Evolutionary conservation across 768 basidiomycete species (phyloP).

Genomic region (Tulasnella sp.): DNA sequence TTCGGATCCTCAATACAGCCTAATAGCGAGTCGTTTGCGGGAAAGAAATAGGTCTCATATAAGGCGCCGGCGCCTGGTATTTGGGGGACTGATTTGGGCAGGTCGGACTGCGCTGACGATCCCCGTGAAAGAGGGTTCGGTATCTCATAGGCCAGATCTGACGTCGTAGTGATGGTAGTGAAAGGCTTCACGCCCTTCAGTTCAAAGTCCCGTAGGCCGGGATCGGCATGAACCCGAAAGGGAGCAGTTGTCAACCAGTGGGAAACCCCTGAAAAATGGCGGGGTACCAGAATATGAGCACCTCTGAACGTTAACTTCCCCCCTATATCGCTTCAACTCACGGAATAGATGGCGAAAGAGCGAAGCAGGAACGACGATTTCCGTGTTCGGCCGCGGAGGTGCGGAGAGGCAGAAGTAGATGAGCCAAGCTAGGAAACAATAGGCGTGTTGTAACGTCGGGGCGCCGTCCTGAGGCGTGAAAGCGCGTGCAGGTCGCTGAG

Average conservation of each 20-base stretch:
- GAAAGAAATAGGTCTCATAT: no score
- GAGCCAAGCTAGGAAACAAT: slow-evolving; percentile 30
- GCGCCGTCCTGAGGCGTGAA: slow-evolving; percentile 17
- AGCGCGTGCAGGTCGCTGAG: slow-evolving; percentile 17
- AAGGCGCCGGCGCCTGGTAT: no score
- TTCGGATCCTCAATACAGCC: no score
- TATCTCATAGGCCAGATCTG: neutral
- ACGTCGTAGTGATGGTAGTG: slow-evolving; percentile 22
- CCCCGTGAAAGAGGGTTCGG: slow-evolving; percentile 53
- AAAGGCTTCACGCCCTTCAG: slow-evolving; percentile 19
- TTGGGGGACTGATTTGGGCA: no score
- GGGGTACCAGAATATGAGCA: neutral
- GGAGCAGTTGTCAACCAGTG: slow-evolving; percentile 75
- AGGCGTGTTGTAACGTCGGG: slow-evolving; percentile 26
- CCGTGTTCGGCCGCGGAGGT: no score
- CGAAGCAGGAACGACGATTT: slow-evolving; percentile 64
- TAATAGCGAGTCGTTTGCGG: no score
- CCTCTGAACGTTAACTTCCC: neutral
- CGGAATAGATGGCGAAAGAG: slow-evolving; percentile 69
- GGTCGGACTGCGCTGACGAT: no score
- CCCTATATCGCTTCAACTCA: neutral
- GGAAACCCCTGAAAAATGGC: slow-evolving; percentile 46
- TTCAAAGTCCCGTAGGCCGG: slow-evolving; percentile 56
- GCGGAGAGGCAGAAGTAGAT: slow-evolving; percentile 32
- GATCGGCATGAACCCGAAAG: slow-evolving; percentile 84